Base-by-base conservation (phyloP, 1,139 yeast species). In the Kurtzmaniella quercitrusa region DNA sequence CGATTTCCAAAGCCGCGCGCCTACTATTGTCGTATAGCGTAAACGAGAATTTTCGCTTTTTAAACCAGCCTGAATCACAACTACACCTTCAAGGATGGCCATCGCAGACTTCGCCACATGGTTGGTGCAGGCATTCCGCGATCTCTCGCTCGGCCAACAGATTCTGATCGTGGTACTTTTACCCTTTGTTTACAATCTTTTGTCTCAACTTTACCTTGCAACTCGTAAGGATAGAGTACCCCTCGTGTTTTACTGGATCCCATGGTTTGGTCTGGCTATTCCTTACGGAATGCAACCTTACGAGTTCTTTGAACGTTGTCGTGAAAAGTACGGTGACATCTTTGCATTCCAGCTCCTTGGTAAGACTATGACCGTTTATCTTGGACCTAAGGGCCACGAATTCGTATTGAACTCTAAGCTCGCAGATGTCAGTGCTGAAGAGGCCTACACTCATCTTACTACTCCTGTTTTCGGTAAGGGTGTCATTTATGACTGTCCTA, bases 401-500 rank as follows among this genome's bases (percentile, higher is more conserved):
- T 91, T 93, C 62, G 88, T 93, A 39, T 81, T 93, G 55, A 94
- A 94, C 65, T 89, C 96, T 39, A 91, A 87, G 66, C 75, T 87
- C 44, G 79, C 83, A 26, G 96, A 89, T 54, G 98, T 91, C 22
- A 83, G 91, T 47, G 98, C 98, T 42, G 98, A 93, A 64, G 98
- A 85, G 40, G 98, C 98, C 32, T 93, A 93, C 70, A 77, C 84
- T 49, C 97, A 91, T 62, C 76, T 93, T 65, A 93, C 98, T 26
- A 93, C 98, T 11, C 98, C 98, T 15, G 97, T 89, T 21, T 93
- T 93, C 56, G 98, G 98, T 54, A 82, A 89, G 61, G 98, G 98
- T 52, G 98, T 93, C 43, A 85, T 93, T 46, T 93, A 93, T 62
- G 98, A 93, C 67, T 93, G 98, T 66, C 89, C 98, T 48, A 94